Conservation (phyloP, 352 stramenopile species). For the Phytophthora hibernalis region DNA sequence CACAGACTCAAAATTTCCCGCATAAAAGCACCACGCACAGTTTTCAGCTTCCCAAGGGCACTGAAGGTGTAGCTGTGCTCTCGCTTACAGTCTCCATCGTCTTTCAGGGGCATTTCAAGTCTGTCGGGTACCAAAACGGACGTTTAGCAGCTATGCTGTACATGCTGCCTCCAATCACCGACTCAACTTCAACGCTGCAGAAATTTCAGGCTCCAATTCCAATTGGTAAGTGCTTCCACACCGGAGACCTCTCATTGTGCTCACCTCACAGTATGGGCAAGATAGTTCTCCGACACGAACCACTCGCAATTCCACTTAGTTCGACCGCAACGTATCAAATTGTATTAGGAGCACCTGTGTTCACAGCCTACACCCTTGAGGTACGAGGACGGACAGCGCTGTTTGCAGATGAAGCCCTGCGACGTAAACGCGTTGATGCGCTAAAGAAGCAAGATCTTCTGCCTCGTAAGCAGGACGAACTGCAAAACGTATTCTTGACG, state of each 20-base stretch:
- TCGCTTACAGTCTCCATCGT: conserved; percentile 66
- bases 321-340: conserved; percentile 70
- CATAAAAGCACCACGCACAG: conserved; percentile 71
- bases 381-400: conserved; percentile 53
- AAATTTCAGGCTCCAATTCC: conserved; percentile 38
- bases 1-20: conserved; percentile 61
- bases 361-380: conserved; percentile 75
- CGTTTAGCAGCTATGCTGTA: conserved; percentile 83
- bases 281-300: conserved; percentile 72
- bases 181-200: conserved; percentile 14
- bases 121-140: conserved; percentile 75
- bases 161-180: conserved; percentile 43
- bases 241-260: conserved; percentile 63
- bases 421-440: conserved; percentile 55
- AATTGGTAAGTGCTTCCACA: conserved; percentile 64
- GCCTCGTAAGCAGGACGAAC: conserved; percentile 60
- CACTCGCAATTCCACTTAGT: conserved; percentile 54
- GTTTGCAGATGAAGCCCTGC: conserved; percentile 58
- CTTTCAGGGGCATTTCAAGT: conserved; percentile 81
- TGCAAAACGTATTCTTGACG: conserved; percentile 74
- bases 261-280: conserved; percentile 73
- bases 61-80: conserved; percentile 48
- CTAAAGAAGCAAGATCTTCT: conserved; percentile 76
- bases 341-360: conserved; percentile 73
- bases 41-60: conserved; percentile 54